These are phyloP conservation scores for Bacidia rubella DNA, from an alignment of 495 filamentous ascomycete genomes.

Conservation along the genomic window DNA sequence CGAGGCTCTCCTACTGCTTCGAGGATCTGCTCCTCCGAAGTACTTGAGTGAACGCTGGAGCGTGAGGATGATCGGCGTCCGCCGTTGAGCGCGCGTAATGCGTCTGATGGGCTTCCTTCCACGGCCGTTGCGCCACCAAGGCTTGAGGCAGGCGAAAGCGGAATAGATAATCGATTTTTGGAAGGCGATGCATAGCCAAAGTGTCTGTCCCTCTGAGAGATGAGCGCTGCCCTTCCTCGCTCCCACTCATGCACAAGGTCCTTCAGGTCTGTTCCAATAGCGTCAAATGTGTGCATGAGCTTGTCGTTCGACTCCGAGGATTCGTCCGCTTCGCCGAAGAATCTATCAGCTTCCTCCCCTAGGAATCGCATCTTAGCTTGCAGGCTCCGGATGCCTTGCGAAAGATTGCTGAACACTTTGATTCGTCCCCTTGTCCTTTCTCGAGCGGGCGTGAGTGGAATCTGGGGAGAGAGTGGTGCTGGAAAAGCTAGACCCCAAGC, in stretches of 20 bases:
- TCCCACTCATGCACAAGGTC: constrained; percentile 85
- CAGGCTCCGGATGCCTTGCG: constrained; percentile 77
- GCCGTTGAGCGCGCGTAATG: constrained; percentile 62
- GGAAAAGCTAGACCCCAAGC: constrained; percentile 32
- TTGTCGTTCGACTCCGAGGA: constrained; percentile 50
- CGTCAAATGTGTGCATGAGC: constrained; percentile 83
- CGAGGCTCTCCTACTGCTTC: constrained; percentile 75
- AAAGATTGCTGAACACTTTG: constrained; percentile 71
- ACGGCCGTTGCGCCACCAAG: constrained; percentile 76
- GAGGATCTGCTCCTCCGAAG: constrained; percentile 64
- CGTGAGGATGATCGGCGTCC: constrained; percentile 18
- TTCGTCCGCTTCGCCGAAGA: constrained; percentile 60
- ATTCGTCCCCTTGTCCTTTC: constrained; percentile 76
- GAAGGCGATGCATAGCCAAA: constrained; percentile 55
- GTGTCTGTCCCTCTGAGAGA: constrained; percentile 56
- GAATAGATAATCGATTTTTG: constrained; percentile 52
- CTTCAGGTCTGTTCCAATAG: constrained; percentile 76
- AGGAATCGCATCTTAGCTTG: constrained; percentile 92
- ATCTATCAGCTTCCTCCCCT: constrained; percentile 73
- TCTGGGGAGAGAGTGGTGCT: constrained; percentile 49
- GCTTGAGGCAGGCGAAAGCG: constrained; percentile 66
- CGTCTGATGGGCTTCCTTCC: constrained; percentile 65
- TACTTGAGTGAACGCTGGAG: constrained; percentile 27
- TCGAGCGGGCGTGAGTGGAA: constrained; percentile 57
- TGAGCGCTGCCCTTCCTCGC: constrained; percentile 60